Percentiles rank a stretch among this genome's conserved stretches.
Conservation (phyloP, 257 asterid genomes). For the Solanum pinnatisectum region DNA sequence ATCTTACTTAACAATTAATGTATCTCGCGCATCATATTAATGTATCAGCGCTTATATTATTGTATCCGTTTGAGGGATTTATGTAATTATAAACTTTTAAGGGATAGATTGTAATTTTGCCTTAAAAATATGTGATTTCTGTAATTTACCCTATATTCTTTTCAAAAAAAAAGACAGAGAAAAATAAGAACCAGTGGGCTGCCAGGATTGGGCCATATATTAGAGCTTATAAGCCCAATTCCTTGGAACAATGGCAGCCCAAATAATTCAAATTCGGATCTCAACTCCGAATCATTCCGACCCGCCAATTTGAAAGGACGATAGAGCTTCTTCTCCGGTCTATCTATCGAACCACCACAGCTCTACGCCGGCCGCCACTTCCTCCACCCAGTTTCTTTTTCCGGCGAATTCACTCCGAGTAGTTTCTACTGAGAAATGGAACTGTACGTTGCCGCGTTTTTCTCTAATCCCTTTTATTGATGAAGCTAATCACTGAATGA, state of each 20-base stretch:
- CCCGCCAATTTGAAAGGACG: background rate
- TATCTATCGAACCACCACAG: background rate
- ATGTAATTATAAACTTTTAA: too few species aligned
- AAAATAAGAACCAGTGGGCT: background rate
- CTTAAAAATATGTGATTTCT: too few species aligned
- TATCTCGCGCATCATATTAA: too few species aligned
- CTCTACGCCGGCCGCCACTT: background rate
- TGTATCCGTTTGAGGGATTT: too few species aligned
- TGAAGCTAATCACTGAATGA: background rate
- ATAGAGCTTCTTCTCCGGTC: background rate
- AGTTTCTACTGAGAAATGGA: background rate
- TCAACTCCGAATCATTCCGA: background rate
- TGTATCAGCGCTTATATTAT: too few species aligned
- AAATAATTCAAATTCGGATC: background rate
- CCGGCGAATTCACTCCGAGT: background rate
- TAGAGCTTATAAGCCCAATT: background rate
- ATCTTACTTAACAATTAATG: too few species aligned
- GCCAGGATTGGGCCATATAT: background rate
- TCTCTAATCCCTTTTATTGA: background rate
- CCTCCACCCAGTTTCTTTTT: background rate
- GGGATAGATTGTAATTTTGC: too few species aligned
- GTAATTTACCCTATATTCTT: too few species aligned
- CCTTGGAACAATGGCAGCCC: background rate
- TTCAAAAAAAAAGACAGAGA: background rate
- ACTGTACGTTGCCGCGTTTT: background rate